Conservation (phyloP, 2,329 filamentous ascomycete species). For the Alternaria brassicicola region DNA sequence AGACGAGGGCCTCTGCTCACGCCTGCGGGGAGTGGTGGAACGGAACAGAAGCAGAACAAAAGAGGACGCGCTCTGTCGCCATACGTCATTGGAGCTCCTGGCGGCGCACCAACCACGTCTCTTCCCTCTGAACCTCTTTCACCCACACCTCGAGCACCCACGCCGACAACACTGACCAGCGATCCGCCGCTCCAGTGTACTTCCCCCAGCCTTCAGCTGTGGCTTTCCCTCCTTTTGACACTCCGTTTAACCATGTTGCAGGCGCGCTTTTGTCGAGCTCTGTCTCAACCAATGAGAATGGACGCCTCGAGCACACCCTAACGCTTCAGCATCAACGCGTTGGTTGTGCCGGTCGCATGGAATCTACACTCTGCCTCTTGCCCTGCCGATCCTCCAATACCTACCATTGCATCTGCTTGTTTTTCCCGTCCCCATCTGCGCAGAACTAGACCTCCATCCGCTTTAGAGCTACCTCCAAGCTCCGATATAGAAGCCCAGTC, state of each 20-base stretch:
- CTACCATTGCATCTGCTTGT: constrained; percentile 17
- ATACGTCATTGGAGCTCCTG: constrained; percentile 18
- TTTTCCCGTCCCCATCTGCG: constrained; percentile 21
- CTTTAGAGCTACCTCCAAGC: neutral
- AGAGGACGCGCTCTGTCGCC: constrained; percentile 22
- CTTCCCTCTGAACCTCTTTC: constrained; percentile 13
- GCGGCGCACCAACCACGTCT: constrained; percentile 25
- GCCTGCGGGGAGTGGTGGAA: neutral
- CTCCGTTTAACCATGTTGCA: constrained; percentile 44
- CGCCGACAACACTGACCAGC: constrained; percentile 30
- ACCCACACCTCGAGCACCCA: constrained; percentile 7
- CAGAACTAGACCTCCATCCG: neutral
- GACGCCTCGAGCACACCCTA: constrained; percentile 31
- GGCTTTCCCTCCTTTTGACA: constrained; percentile 36
- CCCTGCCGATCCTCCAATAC: constrained; percentile 14
- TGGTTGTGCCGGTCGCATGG: constrained; percentile 27
- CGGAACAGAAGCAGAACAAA: no score
- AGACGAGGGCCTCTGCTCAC: neutral
- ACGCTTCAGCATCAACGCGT: constrained; percentile 26
- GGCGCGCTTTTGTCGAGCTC: constrained; percentile 31
- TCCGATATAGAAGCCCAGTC: constrained; percentile 1
- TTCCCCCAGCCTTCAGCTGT: constrained; percentile 36
- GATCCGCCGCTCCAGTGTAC: constrained; percentile 37
- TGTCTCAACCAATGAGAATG: constrained; percentile 43
- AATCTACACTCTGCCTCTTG: constrained; percentile 11